These are phyloP conservation scores for Deinandra increscens DNA, from an alignment of 129 eudicot genomes.

Conservation along the genomic window DNA sequence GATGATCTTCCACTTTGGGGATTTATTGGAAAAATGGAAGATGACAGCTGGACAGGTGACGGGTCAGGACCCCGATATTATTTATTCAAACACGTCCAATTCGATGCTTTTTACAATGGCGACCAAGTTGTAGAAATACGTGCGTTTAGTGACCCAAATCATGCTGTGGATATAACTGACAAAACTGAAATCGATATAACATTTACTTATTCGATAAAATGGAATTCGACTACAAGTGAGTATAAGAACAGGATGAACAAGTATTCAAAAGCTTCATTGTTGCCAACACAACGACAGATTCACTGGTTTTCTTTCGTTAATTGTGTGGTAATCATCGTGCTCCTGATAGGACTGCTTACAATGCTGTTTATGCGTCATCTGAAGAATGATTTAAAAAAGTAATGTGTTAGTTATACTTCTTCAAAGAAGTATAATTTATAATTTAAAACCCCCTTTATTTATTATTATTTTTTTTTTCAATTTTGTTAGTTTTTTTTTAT, in stretches of 20 bases:
- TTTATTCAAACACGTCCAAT: slow-evolving; percentile 67
- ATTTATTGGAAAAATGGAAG: slow-evolving; percentile 75
- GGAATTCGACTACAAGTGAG: slow-evolving; percentile 58
- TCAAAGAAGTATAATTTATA: not conserved
- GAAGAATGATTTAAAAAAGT: slow-evolving; percentile 78
- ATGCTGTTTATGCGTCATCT: slow-evolving; percentile 62
- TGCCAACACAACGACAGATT: slow-evolving; percentile 47
- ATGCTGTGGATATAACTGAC: slow-evolving; percentile 62
- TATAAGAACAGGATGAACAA: slow-evolving; percentile 68
- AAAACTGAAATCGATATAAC: slow-evolving; percentile 43
- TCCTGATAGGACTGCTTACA: slow-evolving; percentile 56
- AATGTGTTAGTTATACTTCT: slow-evolving; percentile 22
- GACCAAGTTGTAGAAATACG: slow-evolving; percentile 68
- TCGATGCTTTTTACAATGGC: slow-evolving; percentile 62
- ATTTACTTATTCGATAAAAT: slow-evolving; percentile 67
- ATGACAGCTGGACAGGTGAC: slow-evolving; percentile 33
- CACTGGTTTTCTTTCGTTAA: slow-evolving; percentile 87
- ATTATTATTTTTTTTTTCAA: not conserved
- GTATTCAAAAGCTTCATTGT: slow-evolving; percentile 55
- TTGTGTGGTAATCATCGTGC: slow-evolving; percentile 54
- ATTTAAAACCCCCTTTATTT: not conserved
- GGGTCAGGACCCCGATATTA: slow-evolving; percentile 42
- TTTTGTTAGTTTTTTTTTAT: not conserved
- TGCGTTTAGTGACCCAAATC: slow-evolving; percentile 82
- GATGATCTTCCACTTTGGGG: slow-evolving; percentile 97